phyloP scores from a whole-genome alignment of 2,329 filamentous ascomycete species.

The Stagonosporopsis vannaccii region DNA sequence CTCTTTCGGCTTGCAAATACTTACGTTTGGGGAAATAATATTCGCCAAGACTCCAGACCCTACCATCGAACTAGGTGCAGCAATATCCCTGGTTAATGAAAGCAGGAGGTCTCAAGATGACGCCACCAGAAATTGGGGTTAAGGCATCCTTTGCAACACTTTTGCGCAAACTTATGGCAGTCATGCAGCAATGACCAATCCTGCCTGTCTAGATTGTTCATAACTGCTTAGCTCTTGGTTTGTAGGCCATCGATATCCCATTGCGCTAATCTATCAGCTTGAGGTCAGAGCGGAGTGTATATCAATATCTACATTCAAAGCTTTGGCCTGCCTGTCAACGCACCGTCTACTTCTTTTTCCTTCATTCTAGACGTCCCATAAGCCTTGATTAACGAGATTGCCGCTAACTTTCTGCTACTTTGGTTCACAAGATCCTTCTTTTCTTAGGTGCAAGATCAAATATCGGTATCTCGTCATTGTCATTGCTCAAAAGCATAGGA shows the following conservation, averaged over 20 bases:
- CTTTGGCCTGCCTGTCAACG: too few species aligned
- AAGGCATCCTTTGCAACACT: not conserved
- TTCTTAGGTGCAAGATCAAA: conserved; percentile 11
- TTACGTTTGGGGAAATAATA: not conserved
- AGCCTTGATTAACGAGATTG: not conserved
- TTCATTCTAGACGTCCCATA: not conserved
- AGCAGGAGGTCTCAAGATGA: not conserved
- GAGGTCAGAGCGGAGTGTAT: not conserved
- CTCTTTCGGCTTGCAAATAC: not conserved
- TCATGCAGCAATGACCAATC: not conserved
- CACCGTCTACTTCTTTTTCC: not conserved
- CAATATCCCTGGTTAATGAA: not conserved
- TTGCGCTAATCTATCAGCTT: not conserved
- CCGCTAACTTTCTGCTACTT: not conserved
- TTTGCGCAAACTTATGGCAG: not conserved
- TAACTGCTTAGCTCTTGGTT: not conserved
- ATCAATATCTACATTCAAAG: not conserved
- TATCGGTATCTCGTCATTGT: conserved; percentile 4
- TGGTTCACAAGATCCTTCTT: conserved; percentile 6
- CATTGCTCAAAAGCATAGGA: conserved; percentile 1
- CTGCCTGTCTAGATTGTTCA: not conserved
- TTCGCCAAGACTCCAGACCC: not conserved
- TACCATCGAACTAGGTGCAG: not conserved
- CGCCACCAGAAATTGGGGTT: not conserved
- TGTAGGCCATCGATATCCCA: not conserved